A percentile compares a stretch with the other conserved stretches of the same genome.
Evolutionary conservation across 306 rosid genomes (phyloP).

Genomic region (Myrica gale): DNA sequence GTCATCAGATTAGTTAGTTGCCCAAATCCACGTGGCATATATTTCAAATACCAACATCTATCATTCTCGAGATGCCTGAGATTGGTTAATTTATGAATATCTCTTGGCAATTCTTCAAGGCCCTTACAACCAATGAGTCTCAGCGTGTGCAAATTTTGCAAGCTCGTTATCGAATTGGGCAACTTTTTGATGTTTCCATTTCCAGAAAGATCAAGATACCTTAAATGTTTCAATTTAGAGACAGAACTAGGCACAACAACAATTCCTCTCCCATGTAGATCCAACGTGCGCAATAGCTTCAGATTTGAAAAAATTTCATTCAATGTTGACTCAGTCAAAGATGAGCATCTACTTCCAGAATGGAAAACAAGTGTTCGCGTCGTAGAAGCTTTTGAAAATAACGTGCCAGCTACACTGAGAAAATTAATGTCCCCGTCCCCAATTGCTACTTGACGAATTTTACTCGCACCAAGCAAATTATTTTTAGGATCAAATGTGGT

Average conservation of each 20-base stretch:
- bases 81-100: background rate
- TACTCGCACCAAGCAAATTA: background rate
- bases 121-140: background rate
- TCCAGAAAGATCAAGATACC: background rate
- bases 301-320: background rate
- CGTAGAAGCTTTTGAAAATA: background rate
- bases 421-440: no score
- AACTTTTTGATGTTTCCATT: background rate
- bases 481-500: no score
- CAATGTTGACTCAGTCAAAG: background rate
- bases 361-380: slow-evolving; percentile 11
- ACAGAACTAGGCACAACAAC: background rate
- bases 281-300: background rate
- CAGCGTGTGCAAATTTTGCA: background rate
- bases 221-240: slow-evolving; percentile 1
- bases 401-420: background rate
- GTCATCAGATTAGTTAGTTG: slow-evolving; percentile 1
- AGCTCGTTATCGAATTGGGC: background rate
- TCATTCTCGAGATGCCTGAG: slow-evolving; percentile 12
- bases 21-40: slow-evolving; percentile 5
- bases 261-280: background rate
- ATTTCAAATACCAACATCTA: background rate
- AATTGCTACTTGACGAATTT: slow-evolving; percentile 7
- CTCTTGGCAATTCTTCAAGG: slow-evolving; percentile 21
- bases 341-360: accelerated